Conservation (phyloP, 176 grass and related monocot species). For the Carex pumila region DNA sequence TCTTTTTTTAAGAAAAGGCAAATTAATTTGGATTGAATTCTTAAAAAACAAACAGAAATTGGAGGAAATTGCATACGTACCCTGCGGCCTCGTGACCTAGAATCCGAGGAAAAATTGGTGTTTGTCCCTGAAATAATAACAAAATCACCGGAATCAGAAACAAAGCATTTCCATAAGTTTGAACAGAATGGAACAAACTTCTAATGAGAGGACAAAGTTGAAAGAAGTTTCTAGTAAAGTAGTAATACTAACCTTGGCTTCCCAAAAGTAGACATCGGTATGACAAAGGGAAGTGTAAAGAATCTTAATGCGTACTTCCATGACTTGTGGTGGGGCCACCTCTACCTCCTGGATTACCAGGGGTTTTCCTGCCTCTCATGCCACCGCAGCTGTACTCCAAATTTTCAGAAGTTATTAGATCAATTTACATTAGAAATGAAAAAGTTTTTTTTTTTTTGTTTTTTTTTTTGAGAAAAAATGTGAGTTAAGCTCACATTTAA, state of each 20-base stretch:
- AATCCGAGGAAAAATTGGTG: constrained; percentile 75
- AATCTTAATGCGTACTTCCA: constrained; percentile 77
- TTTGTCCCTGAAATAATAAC: constrained; percentile 47
- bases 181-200: background rate
- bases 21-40: background rate
- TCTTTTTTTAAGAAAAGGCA: background rate
- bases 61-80: constrained; percentile 20
- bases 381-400: constrained; percentile 49
- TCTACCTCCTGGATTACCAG: constrained; percentile 69
- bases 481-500: too few relatives aligned
- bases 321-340: constrained; percentile 68
- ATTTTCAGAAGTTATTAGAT: background rate
- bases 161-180: background rate
- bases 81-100: constrained; percentile 84
- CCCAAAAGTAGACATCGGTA: constrained; percentile 92
- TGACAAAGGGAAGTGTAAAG: constrained; percentile 76
- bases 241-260: constrained; percentile 54
- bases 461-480: too few relatives aligned
- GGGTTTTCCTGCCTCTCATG: constrained; percentile 81
- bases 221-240: background rate
- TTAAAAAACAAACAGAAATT: background rate
- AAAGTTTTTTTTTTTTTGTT: too few relatives aligned
- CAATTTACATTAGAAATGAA: background rate
- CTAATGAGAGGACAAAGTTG: background rate
- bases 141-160: constrained; percentile 24